Percentiles rank a stretch among this genome's conserved stretches.
Conservation (phyloP, 2,329 filamentous ascomycete species). For the Fusarium sterilihyphosum region DNA sequence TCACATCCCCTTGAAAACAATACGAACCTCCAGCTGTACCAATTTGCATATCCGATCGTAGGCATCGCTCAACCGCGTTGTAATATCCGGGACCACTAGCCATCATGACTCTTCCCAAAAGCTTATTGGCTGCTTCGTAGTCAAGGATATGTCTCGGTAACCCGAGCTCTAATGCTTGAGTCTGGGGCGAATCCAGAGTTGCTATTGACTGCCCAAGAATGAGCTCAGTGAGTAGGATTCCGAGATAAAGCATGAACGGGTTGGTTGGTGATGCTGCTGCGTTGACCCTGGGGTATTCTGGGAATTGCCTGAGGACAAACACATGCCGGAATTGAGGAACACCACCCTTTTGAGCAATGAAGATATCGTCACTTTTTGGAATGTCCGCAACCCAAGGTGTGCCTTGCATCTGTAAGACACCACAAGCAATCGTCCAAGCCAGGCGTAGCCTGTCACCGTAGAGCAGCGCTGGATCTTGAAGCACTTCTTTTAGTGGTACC, state of each 20-base stretch:
- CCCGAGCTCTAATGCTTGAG: rapidly evolving
- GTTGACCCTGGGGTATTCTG: neutral
- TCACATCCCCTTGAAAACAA: neutral
- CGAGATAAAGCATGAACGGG: neutral
- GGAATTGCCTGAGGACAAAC: neutral
- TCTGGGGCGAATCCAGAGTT: rapidly evolving
- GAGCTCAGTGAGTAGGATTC: neutral
- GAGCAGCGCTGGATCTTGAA: neutral
- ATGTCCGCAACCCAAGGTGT: neutral
- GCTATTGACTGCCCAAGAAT: neutral
- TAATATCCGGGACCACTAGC: neutral
- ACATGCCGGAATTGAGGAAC: neutral
- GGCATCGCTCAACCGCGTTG: neutral
- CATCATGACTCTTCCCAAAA: constrained; percentile 5
- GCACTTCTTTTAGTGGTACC: neutral
- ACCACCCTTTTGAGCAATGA: neutral
- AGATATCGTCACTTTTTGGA: neutral
- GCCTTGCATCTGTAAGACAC: neutral
- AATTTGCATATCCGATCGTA: neutral
- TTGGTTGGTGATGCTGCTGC: neutral
- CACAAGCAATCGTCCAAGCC: neutral
- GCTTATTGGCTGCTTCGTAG: neutral
- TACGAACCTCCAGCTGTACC: rapidly evolving
- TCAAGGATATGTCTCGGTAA: neutral
- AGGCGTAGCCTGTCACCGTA: neutral